A percentile compares a stretch with the other conserved stretches of the same genome.
Evolutionary conservation across 805 yeast species (phyloP).

Genomic region (Candida insectalens): DNA sequence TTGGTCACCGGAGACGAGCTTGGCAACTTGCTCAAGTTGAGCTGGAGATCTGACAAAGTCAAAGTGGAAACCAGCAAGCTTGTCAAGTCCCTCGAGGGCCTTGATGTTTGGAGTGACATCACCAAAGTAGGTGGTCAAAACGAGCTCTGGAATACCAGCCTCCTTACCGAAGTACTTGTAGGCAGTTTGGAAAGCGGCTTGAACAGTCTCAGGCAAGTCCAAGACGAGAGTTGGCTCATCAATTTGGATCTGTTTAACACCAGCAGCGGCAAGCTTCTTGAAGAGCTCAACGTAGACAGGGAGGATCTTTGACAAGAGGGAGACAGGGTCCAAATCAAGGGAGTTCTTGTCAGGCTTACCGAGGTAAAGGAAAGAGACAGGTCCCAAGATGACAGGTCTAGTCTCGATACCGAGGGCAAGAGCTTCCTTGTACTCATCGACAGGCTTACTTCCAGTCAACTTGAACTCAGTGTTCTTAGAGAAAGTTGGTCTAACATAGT

Average conservation of each 20-base stretch:
- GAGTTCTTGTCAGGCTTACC: slow-evolving; percentile 99
- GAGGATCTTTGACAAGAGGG: slow-evolving; percentile 77
- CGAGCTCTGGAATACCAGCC: slow-evolving; percentile 67
- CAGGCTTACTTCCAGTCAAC: slow-evolving; percentile 93
- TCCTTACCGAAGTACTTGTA: slow-evolving; percentile 63
- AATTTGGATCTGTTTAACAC: slow-evolving; percentile 91
- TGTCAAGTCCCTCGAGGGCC: slow-evolving; percentile 72
- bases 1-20: slow-evolving; percentile 60
- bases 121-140: slow-evolving; percentile 92
- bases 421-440: slow-evolving; percentile 96
- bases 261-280: slow-evolving; percentile 82
- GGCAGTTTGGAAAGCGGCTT: slow-evolving; percentile 84
- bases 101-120: slow-evolving; percentile 94
- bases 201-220: slow-evolving; percentile 78
- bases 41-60: slow-evolving; percentile 95
- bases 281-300: slow-evolving; percentile 91
- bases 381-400: slow-evolving; percentile 96
- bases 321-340: slow-evolving; percentile 85
- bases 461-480: slow-evolving; percentile 91
- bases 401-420: slow-evolving; percentile 93
- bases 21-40: slow-evolving; percentile 78
- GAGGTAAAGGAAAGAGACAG: slow-evolving; percentile 85
- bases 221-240: slow-evolving; percentile 96
- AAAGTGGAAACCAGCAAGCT: slow-evolving; percentile 93
- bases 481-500: slow-evolving; percentile 98